Conservation (phyloP, 1,139 yeast genomes). For the Yamadazyma triangularis region DNA sequence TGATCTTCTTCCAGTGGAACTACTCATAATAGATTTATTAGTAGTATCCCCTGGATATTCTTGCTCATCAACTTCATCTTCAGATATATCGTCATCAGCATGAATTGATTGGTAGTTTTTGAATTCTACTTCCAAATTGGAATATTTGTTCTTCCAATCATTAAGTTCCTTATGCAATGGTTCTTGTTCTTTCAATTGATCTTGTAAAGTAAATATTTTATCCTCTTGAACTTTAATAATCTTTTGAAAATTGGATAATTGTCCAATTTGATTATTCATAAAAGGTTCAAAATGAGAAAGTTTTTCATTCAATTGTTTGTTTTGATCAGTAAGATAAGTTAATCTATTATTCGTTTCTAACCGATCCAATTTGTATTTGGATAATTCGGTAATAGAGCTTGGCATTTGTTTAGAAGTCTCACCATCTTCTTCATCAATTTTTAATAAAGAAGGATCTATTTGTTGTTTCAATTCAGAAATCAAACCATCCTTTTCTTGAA, state of each 20-base stretch:
- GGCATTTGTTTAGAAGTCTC: conserved; percentile 6
- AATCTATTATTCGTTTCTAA: conserved; percentile 44
- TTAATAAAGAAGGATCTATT: conserved; percentile 29
- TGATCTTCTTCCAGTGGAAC: conserved; percentile 19
- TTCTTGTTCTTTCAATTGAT: conserved; percentile 42
- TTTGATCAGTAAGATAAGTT: conserved; percentile 46
- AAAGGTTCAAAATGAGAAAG: conserved; percentile 48
- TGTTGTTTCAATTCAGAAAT: conserved; percentile 33
- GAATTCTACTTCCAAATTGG: conserved; percentile 42
- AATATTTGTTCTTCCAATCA: conserved; percentile 45
- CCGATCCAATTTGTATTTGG: conserved; percentile 36
- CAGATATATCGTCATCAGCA: conserved; percentile 27
- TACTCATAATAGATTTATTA: conserved; percentile 25
- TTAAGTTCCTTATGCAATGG: conserved; percentile 41
- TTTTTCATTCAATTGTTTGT: conserved; percentile 35
- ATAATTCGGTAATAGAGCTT: conserved; percentile 27
- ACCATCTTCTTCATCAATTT: conserved; percentile 18
- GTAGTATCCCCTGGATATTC: conserved; percentile 15
- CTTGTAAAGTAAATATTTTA: conserved; percentile 37
- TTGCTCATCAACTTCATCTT: conserved; percentile 20
- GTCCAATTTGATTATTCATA: conserved; percentile 52
- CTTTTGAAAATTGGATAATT: conserved; percentile 49
- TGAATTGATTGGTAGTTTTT: conserved; percentile 37
- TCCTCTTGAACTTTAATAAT: conserved; percentile 53
- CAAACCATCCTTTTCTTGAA: conserved; percentile 30